A percentile compares a stretch with the other conserved stretches of the same genome.
These are phyloP conservation scores for Erythrophleum ivorense DNA, from an alignment of 331 rosid species.

Conservation along the genomic window DNA sequence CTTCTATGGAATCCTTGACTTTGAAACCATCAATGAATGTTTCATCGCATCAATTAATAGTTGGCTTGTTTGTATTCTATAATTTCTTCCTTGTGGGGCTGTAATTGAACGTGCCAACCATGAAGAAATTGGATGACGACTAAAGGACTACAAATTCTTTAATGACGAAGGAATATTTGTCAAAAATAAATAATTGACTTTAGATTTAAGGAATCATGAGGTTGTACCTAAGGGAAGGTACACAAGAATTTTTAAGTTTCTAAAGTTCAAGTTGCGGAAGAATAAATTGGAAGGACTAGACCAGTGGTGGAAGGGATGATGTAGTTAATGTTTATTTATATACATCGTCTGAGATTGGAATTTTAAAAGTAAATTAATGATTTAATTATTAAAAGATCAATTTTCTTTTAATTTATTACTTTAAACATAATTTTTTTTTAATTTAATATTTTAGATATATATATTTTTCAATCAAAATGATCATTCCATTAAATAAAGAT, in stretches of 20 bases:
- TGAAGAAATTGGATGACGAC: slow-evolving; percentile 39
- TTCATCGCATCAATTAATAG: slow-evolving; percentile 38
- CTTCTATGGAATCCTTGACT: slow-evolving; percentile 46
- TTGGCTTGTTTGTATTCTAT: slow-evolving; percentile 43
- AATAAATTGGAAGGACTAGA: too few relatives aligned
- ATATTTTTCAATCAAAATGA: too few relatives aligned
- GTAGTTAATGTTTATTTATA: too few relatives aligned
- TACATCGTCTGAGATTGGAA: too few relatives aligned
- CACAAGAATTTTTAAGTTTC: background rate
- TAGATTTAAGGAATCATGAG: slow-evolving; percentile 31
- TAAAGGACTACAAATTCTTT: slow-evolving; percentile 15
- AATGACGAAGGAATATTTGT: slow-evolving; percentile 32
- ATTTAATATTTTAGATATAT: too few relatives aligned
- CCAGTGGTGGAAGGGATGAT: too few relatives aligned
- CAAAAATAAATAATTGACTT: background rate
- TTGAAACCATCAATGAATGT: background rate
- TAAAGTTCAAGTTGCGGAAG: too few relatives aligned
- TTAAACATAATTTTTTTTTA: too few relatives aligned
- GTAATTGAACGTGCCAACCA: slow-evolving; percentile 67
- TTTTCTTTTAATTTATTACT: too few relatives aligned
- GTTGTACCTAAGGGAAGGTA: background rate
- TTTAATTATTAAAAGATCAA: too few relatives aligned
- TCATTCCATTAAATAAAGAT: too few relatives aligned
- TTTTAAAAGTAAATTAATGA: too few relatives aligned
- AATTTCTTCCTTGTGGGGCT: slow-evolving; percentile 58